A percentile compares a stretch with the other conserved stretches of the same genome.
These are phyloP conservation scores for Chrysanthemum lavandulifolium DNA, from an alignment of 129 eudicot genomes.

Conservation along the genomic window DNA sequence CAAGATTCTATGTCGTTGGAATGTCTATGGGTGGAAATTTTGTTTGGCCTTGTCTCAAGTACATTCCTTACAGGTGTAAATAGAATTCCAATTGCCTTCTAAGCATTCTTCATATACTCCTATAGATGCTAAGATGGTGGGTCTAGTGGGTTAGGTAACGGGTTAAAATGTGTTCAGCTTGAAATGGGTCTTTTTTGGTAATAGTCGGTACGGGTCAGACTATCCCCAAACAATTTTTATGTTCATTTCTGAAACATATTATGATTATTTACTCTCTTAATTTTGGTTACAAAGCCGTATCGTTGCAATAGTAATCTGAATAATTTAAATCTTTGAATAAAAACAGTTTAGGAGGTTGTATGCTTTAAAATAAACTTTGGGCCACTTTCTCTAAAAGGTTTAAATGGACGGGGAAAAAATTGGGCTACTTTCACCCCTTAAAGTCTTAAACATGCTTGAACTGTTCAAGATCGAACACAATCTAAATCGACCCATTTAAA, in stretches of 20 bases:
- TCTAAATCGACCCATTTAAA: neutral
- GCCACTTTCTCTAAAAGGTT: neutral
- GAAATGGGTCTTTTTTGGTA: neutral
- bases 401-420: no score
- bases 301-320: no score
- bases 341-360: neutral
- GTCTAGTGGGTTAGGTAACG: neutral
- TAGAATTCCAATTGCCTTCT: neutral
- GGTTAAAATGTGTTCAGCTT: neutral
- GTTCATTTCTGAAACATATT: neutral
- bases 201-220: neutral
- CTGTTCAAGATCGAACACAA: neutral
- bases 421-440: no score
- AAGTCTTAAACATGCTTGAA: neutral
- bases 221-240: neutral
- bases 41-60: constrained; percentile 67
- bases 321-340: neutral
- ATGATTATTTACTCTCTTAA: no score
- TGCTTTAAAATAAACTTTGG: neutral
- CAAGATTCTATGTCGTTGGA: constrained; percentile 65
- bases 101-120: neutral
- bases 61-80: constrained; percentile 73
- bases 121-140: neutral
- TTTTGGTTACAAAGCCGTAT: no score
- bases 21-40: constrained; percentile 69